Evolutionary conservation across 768 basidiomycete genomes (phyloP), one percentile per base, ranked within the genome.

Genomic region (Heimioporus sp.): DNA sequence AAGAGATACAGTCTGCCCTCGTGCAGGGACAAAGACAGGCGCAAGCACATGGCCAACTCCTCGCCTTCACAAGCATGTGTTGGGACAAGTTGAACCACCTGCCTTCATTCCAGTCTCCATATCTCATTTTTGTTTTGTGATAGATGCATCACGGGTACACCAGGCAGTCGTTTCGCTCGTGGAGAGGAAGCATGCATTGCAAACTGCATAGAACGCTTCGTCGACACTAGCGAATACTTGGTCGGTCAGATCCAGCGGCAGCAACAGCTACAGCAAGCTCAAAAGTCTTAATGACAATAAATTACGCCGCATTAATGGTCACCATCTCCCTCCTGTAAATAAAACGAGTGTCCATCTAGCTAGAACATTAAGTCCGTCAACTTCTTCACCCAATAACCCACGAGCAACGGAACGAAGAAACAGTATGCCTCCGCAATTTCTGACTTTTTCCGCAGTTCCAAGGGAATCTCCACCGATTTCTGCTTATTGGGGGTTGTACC

Each of bases 131-230:
- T 28, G 24, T 4, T 9, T 39, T 35, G 51, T 36, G 43, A 53
- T 56, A 93, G 92, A 67, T 96, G 93, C 65, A 78, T 95, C 47
- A 86, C 88, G 1, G 80, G 90, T 42, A 82, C 82, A 16, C 87
- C 90, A 12, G 86, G 86, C 10, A 86, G 82, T 12, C 75, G 82
- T 28, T 93, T 96, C 69, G 87, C 90, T 19, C 76, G 86, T 44
- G 73, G 80, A 37, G 95, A 98, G 72, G 83, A 87, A 61, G 76
- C 74, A 49, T 98, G 95, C 67, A 78, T 98, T 44, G 74, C 79
- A 48, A 94, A 95, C 71, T 97, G 95, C 65, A 92, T 96, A 45
- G 90, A 91, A 51, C 78, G 94, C 52, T 98, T 97, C 74, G 73
- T 98, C 60, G 95, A 98, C 73, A 82, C 85, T 35, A 88, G 84